Evolutionary conservation across 2,329 filamentous ascomycete species (phyloP), one percentile per base, ranked within the genome.

Genomic region (Alternaria triticimaculans): DNA sequence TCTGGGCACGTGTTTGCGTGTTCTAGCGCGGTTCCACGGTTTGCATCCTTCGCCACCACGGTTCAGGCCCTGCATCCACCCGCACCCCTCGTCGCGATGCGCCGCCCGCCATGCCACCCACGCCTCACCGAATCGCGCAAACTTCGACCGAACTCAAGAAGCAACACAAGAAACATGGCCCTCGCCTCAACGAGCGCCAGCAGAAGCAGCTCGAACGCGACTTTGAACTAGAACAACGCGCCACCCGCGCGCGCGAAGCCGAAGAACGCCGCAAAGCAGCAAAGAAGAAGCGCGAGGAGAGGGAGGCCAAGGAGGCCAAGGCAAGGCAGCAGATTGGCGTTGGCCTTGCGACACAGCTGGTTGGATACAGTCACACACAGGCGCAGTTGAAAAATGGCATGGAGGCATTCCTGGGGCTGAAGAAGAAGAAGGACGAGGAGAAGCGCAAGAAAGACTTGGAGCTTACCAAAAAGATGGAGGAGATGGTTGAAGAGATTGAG

Each of bases 301-400:
- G 64, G 51, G 77, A 80, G 56, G 63, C 56, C 33, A 78, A 76
- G 44, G 78, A 80, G 30, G 66, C 62, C 11, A 65, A 74, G 12
- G 69, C 66, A 4, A 69, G 78, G 41, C 67, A 70, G 28, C 70
- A 73, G 43, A 60, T 72, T 20, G 80, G 79, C 1, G 64, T 80
- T 3, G 76, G 80, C 4, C 51, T 79, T 20, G 80, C 80, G 8
- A 81, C 80, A 6, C 80, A 82, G 61, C 49, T 80, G 26, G 71
- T 76, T 54, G 80, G 80, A n/a, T 82, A 75, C 51, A 80, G 71
- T 51, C 77, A 76, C 30, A 79, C 76, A 0, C 80, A 82, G 65
- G 75, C 73, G 43, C 66, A 72, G 58, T 55, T 80, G 64, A 81
- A 81, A 66, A 74, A 59, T 26, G 77, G 75, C 20, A 81, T 82